Evolutionary conservation across 2,329 filamentous ascomycete genomes (phyloP), one percentile per base, ranked within the genome.

Genomic region (Lithohypha guttulata): DNA sequence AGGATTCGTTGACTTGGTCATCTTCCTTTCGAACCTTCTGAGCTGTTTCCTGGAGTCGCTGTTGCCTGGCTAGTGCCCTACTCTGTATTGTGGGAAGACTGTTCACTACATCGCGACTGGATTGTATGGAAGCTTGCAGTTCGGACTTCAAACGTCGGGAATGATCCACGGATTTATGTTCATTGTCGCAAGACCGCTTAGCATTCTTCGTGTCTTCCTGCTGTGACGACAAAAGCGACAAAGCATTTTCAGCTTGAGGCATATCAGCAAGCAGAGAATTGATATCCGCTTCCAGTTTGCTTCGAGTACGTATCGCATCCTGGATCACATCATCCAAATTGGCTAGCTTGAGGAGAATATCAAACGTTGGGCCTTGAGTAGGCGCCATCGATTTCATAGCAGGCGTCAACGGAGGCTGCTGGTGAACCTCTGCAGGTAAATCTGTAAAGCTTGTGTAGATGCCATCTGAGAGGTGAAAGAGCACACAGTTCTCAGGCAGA

Each of bases 281-380:
- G 47, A 95, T 93, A 47, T 94, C 84, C n/a, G 70, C 63, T 33
- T 84, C 77, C 6, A 96, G 68, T 38, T 71, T 70, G 43, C 82
- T 76, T 10, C 82, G 77, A 0, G 84, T 93, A 1, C 78, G 74
- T 7, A 94, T 64, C 1, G 86, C 86, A 59, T 96, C 89, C 55
- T 93, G 85, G 17, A 95, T 84, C 39, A 86, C 93, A 55, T 82
- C 84, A 46, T 94, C 85, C 11, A 96, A 69, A 42, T 87, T 94
- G 4, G 84, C 80, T 8, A 96, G 69, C 44, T 83, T 80, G 79
- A 95, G 89, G 14, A 96, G 67, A 2, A 83, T 77, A 53, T 85
- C 86, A 58, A 93, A 95, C 0, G 86, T 86, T 0, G 85, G 86
- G 0, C 81, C 86, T 20, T 39, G 23, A 13, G 44, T 43, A 17